These are phyloP conservation scores for Botrytis elliptica DNA, from an alignment of 2,329 filamentous ascomycete species.

Conservation along the genomic window DNA sequence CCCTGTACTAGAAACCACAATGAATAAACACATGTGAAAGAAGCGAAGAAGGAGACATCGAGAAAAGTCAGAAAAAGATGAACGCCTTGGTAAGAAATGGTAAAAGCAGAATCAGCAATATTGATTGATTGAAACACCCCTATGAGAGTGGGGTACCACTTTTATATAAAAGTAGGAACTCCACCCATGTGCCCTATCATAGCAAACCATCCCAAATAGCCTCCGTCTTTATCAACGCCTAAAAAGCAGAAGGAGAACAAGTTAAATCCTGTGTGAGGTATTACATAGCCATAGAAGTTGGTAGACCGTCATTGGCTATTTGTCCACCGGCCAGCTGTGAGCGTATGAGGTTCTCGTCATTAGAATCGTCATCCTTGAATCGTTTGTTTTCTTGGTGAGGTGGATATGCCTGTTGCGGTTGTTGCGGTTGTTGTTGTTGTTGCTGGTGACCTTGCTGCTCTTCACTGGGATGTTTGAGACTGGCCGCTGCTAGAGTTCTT, in stretches of 20 bases:
- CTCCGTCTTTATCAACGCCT: constrained; percentile 18
- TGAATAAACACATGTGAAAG: constrained; percentile 6
- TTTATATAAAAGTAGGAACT: constrained; percentile 16
- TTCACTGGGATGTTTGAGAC: constrained; percentile 35
- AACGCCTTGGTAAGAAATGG: background rate
- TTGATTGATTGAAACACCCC: constrained; percentile 6
- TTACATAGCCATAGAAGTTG: constrained; percentile 31
- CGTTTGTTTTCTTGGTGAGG: constrained; percentile 29
- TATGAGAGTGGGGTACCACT: background rate
- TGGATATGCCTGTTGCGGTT: constrained; percentile 17
- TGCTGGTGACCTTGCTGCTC: constrained; percentile 29
- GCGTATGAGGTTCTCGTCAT: constrained; percentile 54
- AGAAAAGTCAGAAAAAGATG: background rate
- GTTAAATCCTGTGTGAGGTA: background rate
- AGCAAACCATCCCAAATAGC: constrained; percentile 8
- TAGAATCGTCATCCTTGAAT: constrained; percentile 45
- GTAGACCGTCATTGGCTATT: constrained; percentile 38
- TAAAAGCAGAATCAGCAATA: background rate
- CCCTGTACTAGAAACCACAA: background rate
- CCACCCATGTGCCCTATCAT: constrained; percentile 8
- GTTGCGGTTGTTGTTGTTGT: constrained; percentile 27
- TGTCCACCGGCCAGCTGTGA: constrained; percentile 46
- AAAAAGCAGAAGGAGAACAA: constrained; percentile 16
- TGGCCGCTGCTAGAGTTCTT: constrained; percentile 38
- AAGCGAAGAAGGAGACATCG: background rate